These are phyloP conservation scores for Coniella vitis DNA, from an alignment of 2,329 filamentous ascomycete species.

Conservation along the genomic window DNA sequence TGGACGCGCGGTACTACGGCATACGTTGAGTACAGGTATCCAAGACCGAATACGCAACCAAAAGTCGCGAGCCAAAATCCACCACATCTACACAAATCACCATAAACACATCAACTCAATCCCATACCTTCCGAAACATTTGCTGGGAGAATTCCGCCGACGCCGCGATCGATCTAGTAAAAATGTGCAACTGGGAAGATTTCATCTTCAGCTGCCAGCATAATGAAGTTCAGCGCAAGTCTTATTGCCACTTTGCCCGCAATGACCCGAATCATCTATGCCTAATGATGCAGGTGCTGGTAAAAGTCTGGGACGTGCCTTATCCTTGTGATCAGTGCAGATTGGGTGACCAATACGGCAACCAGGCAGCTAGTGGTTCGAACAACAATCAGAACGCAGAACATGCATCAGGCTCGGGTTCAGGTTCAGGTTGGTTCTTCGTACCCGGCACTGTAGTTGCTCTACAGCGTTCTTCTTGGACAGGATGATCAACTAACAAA, in stretches of 20 bases:
- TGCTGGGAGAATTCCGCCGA: no score
- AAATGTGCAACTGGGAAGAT: constrained; percentile 66
- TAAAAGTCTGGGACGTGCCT: constrained; percentile 51
- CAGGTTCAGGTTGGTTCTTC: not conserved
- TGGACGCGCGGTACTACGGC: not conserved
- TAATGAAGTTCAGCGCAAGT: constrained; percentile 51
- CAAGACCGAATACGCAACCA: not conserved
- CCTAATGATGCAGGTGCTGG: constrained; percentile 58
- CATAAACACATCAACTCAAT: no score
- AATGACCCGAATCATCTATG: constrained; percentile 67
- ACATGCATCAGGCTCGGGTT: constrained; percentile 6
- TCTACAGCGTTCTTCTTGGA: not conserved
- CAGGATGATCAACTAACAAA: no score
- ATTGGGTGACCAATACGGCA: constrained; percentile 1
- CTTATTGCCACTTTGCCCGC: constrained; percentile 68
- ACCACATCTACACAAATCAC: not conserved
- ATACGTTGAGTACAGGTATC: not conserved
- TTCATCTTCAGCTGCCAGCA: constrained; percentile 62
- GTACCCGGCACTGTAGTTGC: not conserved
- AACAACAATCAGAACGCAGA: constrained; percentile 5
- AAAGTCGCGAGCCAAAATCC: not conserved
- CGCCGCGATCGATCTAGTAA: not conserved
- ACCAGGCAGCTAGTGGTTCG: constrained; percentile 14
- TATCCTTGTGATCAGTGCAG: constrained; percentile 45
- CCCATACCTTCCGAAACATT: no score